Conservation (phyloP, 1,284 basidiomycete genomes). For the Moniliophthora roreri region DNA sequence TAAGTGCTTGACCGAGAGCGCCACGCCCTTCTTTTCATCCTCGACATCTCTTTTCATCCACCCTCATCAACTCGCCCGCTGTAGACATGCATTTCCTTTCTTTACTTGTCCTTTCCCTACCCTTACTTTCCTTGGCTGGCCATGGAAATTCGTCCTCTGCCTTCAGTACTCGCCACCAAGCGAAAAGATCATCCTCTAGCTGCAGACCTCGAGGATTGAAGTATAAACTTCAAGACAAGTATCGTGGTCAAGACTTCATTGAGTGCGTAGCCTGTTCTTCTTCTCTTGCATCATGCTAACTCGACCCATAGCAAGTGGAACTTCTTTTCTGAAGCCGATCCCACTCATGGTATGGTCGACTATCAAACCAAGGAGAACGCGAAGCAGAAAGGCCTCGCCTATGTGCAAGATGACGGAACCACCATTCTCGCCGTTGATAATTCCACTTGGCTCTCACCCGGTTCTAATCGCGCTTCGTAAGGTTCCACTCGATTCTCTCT, state of each 20-base stretch:
- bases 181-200: too few species aligned
- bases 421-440: slow-evolving; percentile 27
- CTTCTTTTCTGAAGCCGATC: slow-evolving; percentile 25
- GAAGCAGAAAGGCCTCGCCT: slow-evolving; percentile 22
- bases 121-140: too few species aligned
- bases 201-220: slow-evolving; percentile 14
- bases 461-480: slow-evolving; percentile 23
- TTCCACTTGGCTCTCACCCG: slow-evolving; percentile 18
- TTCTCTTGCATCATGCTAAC: slow-evolving; percentile 5
- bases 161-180: too few species aligned
- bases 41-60: too few species aligned
- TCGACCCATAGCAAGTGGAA: slow-evolving; percentile 21
- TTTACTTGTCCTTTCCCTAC: too few species aligned
- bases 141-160: too few species aligned
- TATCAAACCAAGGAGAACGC: slow-evolving; percentile 23
- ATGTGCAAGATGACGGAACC: slow-evolving; percentile 28
- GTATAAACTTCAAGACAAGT: slow-evolving; percentile 37
- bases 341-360: slow-evolving; percentile 28
- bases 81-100: too few species aligned
- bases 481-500: slow-evolving; percentile 7
- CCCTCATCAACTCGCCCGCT: too few species aligned
- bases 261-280: slow-evolving; percentile 17
- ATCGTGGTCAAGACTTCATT: slow-evolving; percentile 37
- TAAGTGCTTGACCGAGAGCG: too few species aligned
- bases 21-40: too few species aligned